These are phyloP conservation scores for Diplogelasinospora grovesii DNA, from an alignment of 495 filamentous ascomycete species.

Conservation along the genomic window DNA sequence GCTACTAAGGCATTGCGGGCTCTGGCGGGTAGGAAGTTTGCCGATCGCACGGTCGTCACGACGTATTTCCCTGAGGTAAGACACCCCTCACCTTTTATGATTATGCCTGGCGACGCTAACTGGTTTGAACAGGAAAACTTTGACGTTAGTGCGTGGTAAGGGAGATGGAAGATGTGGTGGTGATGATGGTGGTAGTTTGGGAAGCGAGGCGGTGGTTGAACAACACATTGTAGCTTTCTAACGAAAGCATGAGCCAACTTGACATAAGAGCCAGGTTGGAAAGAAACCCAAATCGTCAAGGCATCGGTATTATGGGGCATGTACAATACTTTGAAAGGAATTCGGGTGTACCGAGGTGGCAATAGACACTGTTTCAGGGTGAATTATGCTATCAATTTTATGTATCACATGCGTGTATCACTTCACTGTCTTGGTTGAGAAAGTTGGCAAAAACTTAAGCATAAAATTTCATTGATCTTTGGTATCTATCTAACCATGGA, in stretches of 20 bases:
- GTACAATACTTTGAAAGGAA: slow-evolving; percentile 1
- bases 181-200: neutral
- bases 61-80: slow-evolving; percentile 90
- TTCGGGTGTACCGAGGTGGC: too few relatives aligned
- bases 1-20: slow-evolving; percentile 79
- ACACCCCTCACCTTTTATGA: slow-evolving; percentile 1
- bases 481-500: too few relatives aligned
- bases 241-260: too few relatives aligned
- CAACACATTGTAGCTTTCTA: too few relatives aligned
- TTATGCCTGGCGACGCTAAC: neutral
- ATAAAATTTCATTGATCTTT: too few relatives aligned
- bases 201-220: neutral
- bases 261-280: too few relatives aligned
- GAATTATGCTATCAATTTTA: too few relatives aligned
- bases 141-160: slow-evolving; percentile 69
- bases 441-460: too few relatives aligned
- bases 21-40: slow-evolving; percentile 89
- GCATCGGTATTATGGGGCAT: neutral
- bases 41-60: slow-evolving; percentile 89
- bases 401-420: too few relatives aligned
- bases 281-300: too few relatives aligned
- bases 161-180: neutral
- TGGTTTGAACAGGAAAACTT: slow-evolving; percentile 58
- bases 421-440: too few relatives aligned
- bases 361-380: too few relatives aligned